Evolutionary conservation across 1,284 basidiomycete genomes (phyloP).

Genomic region (Ustilago nuda): DNA sequence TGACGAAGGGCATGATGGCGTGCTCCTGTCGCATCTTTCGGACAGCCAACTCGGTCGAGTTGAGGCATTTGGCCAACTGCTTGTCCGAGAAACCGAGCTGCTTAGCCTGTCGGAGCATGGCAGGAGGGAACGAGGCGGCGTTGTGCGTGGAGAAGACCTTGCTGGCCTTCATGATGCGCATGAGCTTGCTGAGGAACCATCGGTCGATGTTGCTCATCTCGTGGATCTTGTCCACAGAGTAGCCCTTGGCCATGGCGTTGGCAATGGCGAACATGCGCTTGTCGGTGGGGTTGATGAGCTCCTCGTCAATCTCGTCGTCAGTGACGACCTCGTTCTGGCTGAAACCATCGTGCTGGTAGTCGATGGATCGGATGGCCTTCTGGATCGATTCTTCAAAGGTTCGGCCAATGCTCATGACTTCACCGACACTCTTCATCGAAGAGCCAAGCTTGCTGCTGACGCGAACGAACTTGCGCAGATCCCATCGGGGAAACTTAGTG

Average conservation of each 20-base stretch:
- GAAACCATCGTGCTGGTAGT: constrained; percentile 93
- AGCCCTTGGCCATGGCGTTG: constrained; percentile 86
- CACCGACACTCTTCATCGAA: constrained; percentile 93
- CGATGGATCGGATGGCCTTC: constrained; percentile 95
- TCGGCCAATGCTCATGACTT: constrained; percentile 98
- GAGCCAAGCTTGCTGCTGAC: constrained; percentile 66
- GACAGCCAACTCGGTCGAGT: constrained; percentile 88
- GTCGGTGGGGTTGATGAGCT: constrained; percentile 87
- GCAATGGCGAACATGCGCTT: constrained; percentile 92
- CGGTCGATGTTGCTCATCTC: constrained; percentile 96
- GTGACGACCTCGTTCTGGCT: constrained; percentile 83
- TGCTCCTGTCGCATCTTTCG: constrained; percentile 86
- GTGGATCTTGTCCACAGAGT: constrained; percentile 95
- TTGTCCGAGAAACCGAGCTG: constrained; percentile 96
- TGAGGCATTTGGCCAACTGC: constrained; percentile 82
- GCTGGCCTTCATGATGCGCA: constrained; percentile 68
- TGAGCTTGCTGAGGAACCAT: constrained; percentile 94
- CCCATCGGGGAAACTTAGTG: constrained; percentile 99
- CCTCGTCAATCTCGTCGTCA: constrained; percentile 81
- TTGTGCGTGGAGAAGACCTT: constrained; percentile 74
- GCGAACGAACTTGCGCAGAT: constrained; percentile 91
- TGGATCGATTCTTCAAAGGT: constrained; percentile 99
- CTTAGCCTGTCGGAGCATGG: constrained; percentile 84
- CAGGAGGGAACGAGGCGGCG: constrained; percentile 77
- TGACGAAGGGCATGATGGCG: constrained; percentile 89